A percentile compares a stretch with the other conserved stretches of the same genome.
phyloP scores from a whole-genome alignment of 2,329 filamentous ascomycete genomes.

The Fusarium chuoi region DNA sequence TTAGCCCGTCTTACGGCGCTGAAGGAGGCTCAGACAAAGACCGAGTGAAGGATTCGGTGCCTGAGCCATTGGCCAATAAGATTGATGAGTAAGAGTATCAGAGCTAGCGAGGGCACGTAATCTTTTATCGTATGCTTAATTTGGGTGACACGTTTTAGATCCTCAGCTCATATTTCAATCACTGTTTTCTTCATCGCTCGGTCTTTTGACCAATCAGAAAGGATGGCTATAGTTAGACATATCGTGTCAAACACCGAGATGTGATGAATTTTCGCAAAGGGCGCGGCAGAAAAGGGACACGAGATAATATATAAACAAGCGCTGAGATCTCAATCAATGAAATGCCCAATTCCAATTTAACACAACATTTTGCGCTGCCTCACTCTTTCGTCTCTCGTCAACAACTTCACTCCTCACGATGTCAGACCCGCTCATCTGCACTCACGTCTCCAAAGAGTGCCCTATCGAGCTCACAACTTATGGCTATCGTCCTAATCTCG shows the following conservation, averaged over 20 bases:
- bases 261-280: neutral
- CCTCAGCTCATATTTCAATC: neutral
- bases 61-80: neutral
- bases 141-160: neutral
- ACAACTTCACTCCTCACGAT: neutral
- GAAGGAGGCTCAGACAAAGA: neutral
- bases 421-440: neutral
- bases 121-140: neutral
- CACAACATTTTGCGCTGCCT: neutral
- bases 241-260: neutral
- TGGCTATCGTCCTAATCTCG: neutral
- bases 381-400: neutral
- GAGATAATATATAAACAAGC: neutral
- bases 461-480: neutral
- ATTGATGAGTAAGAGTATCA: too few relatives aligned
- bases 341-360: neutral
- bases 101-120: neutral
- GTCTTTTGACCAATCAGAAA: neutral
- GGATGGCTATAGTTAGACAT: neutral
- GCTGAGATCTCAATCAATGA: accelerated
- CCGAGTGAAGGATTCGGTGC: constrained; percentile 10
- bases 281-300: accelerated
- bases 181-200: neutral
- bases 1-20: neutral
- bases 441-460: neutral